Base-by-base conservation (phyloP, 2,329 filamentous ascomycete genomes). In the Phyllosticta ampelicida region DNA sequence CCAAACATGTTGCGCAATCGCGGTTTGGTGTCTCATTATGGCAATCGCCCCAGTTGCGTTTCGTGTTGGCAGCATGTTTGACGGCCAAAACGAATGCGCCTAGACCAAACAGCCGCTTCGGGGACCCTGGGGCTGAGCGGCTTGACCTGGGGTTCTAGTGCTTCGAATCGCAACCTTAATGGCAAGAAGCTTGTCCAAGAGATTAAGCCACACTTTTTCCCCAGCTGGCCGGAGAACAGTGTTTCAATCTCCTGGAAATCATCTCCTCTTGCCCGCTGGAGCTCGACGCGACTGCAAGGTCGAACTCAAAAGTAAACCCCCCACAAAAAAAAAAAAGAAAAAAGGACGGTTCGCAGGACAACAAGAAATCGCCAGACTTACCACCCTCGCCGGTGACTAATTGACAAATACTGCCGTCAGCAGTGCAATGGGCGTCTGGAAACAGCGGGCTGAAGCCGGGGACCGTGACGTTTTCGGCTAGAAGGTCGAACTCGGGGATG, bases 391-490 rank as follows among this genome's bases (percentile, higher is more conserved):
- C 86, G 1, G 83, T 82, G 9, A 83, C 82, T 51, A 89, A 64
- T 66, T 90, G 86, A 71, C 87, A 90, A 53, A 90, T 73, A 2
- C 78, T 75, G 28, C 79, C 75, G 63, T 83, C 72, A 10, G 73
- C 71, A 0, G 81, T 84, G 70, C 87, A 91, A 68, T 85, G 81
- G 0, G 84, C 78, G 18, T 80, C 72, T 0, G 85, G 85, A 66
- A 80, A 88, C 2, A 86, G 70, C 65, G 85, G 83, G 0, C 84
- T 87, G 10, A 87, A 74, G 1, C 85, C 85, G 0, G 83, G 79
- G 0, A 84, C 68, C 2, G 80, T 77, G 63, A 86, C 74, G 61
- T 83, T 82, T 48, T 77, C 72, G 0, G 78, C 79, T 0, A 80
- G 71, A 18, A 88, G 73, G 65, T 85, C 73, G 62, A 78, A 77